phyloP scores from a whole-genome alignment of 257 asterid species.

The Penstemon newberryi region DNA sequence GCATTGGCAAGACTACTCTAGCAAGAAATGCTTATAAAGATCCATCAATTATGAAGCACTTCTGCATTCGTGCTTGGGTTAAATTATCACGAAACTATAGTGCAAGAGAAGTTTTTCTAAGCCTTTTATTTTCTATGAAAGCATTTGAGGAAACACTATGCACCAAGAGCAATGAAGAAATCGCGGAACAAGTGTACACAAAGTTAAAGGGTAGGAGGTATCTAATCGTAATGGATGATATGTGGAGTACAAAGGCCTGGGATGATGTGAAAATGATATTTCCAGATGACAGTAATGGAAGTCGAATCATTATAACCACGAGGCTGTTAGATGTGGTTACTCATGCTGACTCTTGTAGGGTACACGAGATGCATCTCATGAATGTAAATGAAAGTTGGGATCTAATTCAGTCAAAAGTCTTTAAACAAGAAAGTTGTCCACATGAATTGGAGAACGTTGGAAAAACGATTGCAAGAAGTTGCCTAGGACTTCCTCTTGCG shows the following conservation, averaged over 20 bases:
- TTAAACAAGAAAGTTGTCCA: slow-evolving; percentile 20
- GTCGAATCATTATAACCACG: slow-evolving; percentile 30
- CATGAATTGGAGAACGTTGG: slow-evolving; percentile 24
- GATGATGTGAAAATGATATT: slow-evolving; percentile 20
- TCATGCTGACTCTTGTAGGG: slow-evolving; percentile 21
- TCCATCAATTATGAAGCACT: not conserved
- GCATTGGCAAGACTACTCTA: slow-evolving; percentile 31
- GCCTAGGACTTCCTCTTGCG: slow-evolving; percentile 26
- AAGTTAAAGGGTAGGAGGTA: not conserved
- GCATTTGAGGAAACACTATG: not conserved
- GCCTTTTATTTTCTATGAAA: not conserved
- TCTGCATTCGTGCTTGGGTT: slow-evolving; percentile 22
- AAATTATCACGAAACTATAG: slow-evolving; percentile 14
- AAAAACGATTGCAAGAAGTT: slow-evolving; percentile 21
- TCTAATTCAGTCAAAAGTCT: slow-evolving; percentile 21
- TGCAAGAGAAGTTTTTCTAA: not conserved
- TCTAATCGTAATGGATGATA: slow-evolving; percentile 28
- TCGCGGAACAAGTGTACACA: not conserved
- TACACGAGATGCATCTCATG: slow-evolving; percentile 14
- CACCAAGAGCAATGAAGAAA: not conserved
- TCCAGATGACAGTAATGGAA: slow-evolving; percentile 32
- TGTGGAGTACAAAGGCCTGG: slow-evolving; percentile 25
- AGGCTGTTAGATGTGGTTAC: slow-evolving; percentile 12
- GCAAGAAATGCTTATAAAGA: slow-evolving; percentile 23
- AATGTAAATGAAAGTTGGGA: slow-evolving; percentile 27